Evolutionary conservation across 2,329 filamentous ascomycete species (phyloP).

Genomic region (Lojkania enalia): DNA sequence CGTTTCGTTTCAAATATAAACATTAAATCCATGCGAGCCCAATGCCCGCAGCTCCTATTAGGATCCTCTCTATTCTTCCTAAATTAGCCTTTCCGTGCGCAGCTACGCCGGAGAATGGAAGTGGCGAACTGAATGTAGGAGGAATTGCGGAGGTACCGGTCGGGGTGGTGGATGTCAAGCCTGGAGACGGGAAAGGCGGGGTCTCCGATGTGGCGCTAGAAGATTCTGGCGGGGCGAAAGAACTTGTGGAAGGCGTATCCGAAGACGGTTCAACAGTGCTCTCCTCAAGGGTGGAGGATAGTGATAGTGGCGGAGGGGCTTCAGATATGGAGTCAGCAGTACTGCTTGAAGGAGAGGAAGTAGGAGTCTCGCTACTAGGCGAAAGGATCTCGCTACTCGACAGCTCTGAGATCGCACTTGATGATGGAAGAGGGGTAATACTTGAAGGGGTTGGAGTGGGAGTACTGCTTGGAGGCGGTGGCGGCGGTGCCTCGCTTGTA

Average conservation of each 20-base stretch:
- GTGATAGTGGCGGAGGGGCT: slow-evolving; percentile 17
- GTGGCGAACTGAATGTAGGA: slow-evolving; percentile 12
- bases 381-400: slow-evolving; percentile 14
- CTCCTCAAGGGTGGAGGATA: slow-evolving; percentile 6
- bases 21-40: slow-evolving; percentile 27
- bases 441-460: slow-evolving; percentile 14
- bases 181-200: background rate
- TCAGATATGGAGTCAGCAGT: slow-evolving; percentile 27
- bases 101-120: slow-evolving; percentile 23
- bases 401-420: slow-evolving; percentile 15
- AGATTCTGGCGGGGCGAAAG: background rate
- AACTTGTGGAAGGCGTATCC: slow-evolving; percentile 1
- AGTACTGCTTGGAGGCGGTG: slow-evolving; percentile 4
- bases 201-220: slow-evolving; percentile 1
- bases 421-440: slow-evolving; percentile 5
- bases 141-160: slow-evolving; percentile 9
- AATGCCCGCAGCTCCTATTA: slow-evolving; percentile 30
- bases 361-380: slow-evolving; percentile 11
- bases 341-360: slow-evolving; percentile 19
- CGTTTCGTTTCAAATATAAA: background rate
- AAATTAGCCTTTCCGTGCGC: slow-evolving; percentile 16
- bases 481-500: background rate
- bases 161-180: slow-evolving; percentile 11
- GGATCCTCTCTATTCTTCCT: slow-evolving; percentile 20
- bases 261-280: slow-evolving; percentile 1